A percentile compares a stretch with the other conserved stretches of the same genome.
These are phyloP conservation scores for Beta lomatogona DNA, from an alignment of 179 eudicot species.

Conservation along the genomic window DNA sequence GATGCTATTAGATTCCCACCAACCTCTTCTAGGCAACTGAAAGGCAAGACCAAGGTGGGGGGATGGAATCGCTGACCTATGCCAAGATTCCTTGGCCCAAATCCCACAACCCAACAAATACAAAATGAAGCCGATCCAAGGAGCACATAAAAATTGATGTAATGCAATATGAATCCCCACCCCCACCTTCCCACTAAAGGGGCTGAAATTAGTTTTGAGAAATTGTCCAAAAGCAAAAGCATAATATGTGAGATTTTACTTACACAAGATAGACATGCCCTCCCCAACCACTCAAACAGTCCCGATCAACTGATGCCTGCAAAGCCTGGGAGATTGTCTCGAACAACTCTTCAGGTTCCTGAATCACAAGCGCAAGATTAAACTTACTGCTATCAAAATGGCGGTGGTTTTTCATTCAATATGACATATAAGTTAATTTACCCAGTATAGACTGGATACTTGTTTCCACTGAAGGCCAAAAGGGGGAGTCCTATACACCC, in stretches of 20 bases:
- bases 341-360: constrained; percentile 87
- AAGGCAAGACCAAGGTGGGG: neutral
- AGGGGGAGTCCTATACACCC: neutral
- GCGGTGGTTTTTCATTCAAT: neutral
- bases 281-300: constrained; percentile 95
- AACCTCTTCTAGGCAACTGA: neutral
- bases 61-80: neutral
- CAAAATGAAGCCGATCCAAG: neutral
- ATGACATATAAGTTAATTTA: neutral
- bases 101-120: neutral
- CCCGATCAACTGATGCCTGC: constrained; percentile 78
- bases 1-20: neutral
- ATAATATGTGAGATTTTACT: constrained; percentile 30
- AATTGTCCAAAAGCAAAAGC: neutral
- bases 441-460: too few species aligned
- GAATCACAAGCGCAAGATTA: constrained; percentile 18
- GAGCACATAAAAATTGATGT: neutral
- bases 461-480: neutral
- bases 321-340: constrained; percentile 91
- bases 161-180: neutral
- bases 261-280: constrained; percentile 92
- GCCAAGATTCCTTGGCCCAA: neutral
- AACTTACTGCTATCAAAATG: neutral
- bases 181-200: too few species aligned
- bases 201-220: neutral